These are phyloP conservation scores for Backusella parvicylindrica DNA, from an alignment of 192 early-diverging fungal species.

Conservation along the genomic window DNA sequence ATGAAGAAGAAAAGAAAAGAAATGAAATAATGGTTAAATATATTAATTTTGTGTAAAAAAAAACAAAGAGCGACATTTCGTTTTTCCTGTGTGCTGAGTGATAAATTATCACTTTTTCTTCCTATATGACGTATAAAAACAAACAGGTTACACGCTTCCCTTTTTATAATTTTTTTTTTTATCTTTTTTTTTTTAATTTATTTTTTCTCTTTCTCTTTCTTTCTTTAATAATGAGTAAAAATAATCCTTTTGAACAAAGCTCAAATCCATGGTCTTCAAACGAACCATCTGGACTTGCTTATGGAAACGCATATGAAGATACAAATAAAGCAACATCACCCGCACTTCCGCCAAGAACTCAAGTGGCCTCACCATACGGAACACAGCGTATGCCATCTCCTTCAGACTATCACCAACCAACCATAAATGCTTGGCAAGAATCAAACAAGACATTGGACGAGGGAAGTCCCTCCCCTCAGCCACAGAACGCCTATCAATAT, in stretches of 20 bases:
- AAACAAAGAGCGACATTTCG: background rate
- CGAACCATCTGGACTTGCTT: slow-evolving; percentile 9
- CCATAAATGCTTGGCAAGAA: slow-evolving; percentile 5
- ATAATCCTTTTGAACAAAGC: slow-evolving; percentile 18
- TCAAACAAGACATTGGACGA: background rate
- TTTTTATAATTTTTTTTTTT: background rate
- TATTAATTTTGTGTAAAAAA: slow-evolving; percentile 2
- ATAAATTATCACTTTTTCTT: background rate
- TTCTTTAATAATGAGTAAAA: background rate
- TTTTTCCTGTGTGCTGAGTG: background rate
- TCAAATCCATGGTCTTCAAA: slow-evolving; percentile 12
- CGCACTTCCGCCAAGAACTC: background rate
- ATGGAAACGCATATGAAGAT: slow-evolving; percentile 24
- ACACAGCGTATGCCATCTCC: slow-evolving; percentile 16
- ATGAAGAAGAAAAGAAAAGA: background rate
- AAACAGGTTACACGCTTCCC: background rate
- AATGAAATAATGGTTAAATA: background rate
- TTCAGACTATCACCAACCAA: slow-evolving; percentile 1
- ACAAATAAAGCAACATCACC: background rate
- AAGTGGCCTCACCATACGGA: background rate
- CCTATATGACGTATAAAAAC: background rate
- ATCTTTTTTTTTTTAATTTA: background rate
- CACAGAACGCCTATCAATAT: slow-evolving; percentile 29
- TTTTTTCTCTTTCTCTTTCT: background rate
- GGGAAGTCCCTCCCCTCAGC: background rate